Base-by-base conservation (phyloP, 1,284 basidiomycete genomes). In the Pseudozyma sp. region DNA sequence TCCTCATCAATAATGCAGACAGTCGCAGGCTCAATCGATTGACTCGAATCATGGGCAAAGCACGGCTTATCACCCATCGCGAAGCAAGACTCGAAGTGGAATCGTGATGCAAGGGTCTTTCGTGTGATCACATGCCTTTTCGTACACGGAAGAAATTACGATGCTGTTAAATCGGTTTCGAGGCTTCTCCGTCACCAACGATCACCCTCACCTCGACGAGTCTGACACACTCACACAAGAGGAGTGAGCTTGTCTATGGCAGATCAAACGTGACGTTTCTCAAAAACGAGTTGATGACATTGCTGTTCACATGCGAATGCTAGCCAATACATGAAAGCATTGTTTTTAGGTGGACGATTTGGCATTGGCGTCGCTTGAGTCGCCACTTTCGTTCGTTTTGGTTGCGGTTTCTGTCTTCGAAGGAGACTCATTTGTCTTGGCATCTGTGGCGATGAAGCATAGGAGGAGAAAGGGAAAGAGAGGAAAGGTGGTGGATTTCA, bases 401-500 rank as follows among this genome's bases (percentile, higher is more conserved):
- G 55, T 40, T 39, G 33, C 16, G 24, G 46, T 50, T 33, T 47
- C 37, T 13, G 54, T 52, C n/a, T 58, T 49, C 14, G 39, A 46
- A 11, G 35, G 31, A 7, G 59, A 29, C 29, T 48, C 66, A 35
- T 55, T 19, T 44, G 16, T 17, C 29, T n/a, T 24, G 9, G 24
- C 35, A 14, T 44, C 55, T 54, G 60, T 51, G 43, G 29, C 30
- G 9, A 13, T 35, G 4, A 29, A 13, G 17, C 17, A 19, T 16
- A 17, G 24, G 31, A 43, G 35, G 19, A 33, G 33, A 54, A 19
- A 33, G 34, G 31, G 31, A 54, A 31, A 44, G 30, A 33, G 17
- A 35, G 10, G 34, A 61, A 24, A 39, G 54, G 61, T 70, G 68
- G 61, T 70, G 50, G 40, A 60, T 64, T 64, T 70, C 53, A 57